A percentile compares a stretch with the other conserved stretches of the same genome.
Evolutionary conservation across 768 basidiomycete genomes (phyloP).

Genomic region (Floccularia luteovirens): DNA sequence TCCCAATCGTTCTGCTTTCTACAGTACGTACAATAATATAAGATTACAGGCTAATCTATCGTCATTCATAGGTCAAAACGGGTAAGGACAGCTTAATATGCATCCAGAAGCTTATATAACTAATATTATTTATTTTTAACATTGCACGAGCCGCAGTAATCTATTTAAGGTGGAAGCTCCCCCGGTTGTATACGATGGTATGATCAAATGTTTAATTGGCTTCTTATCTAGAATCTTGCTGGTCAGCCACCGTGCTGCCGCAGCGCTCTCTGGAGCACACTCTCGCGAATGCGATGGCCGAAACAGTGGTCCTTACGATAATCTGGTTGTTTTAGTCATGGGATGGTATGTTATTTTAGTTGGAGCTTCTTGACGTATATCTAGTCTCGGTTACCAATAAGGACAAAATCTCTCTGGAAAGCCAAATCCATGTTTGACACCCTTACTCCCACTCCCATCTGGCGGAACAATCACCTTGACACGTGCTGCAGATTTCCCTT

Average conservation of each 20-base stretch:
- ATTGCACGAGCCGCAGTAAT: no score
- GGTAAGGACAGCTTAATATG: no score
- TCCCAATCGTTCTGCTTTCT: not conserved
- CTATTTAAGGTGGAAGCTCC: no score
- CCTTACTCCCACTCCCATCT: conserved; percentile 15
- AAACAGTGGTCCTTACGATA: conserved; percentile 15
- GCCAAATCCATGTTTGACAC: conserved; percentile 13
- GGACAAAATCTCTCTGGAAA: conserved; percentile 20
- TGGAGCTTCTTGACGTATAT: conserved; percentile 11
- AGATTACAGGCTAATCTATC: no score
- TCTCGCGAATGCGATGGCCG: conserved; percentile 7
- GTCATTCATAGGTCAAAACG: no score
- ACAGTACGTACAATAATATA: no score
- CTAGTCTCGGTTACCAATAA: conserved; percentile 18
- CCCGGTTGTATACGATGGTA: no score
- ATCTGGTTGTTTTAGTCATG: conserved; percentile 11
- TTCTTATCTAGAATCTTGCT: no score
- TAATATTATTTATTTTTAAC: no score
- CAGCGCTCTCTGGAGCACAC: not conserved
- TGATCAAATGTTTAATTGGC: conserved; percentile 3
- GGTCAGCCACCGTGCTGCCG: conserved; percentile 1
- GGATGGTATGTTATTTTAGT: conserved; percentile 7
- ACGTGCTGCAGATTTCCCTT: conserved; percentile 18
- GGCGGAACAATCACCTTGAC: conserved; percentile 10
- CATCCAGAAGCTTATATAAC: no score